Conservation (phyloP, 495 filamentous ascomycete species). For the Penicillium cinerascens region DNA sequence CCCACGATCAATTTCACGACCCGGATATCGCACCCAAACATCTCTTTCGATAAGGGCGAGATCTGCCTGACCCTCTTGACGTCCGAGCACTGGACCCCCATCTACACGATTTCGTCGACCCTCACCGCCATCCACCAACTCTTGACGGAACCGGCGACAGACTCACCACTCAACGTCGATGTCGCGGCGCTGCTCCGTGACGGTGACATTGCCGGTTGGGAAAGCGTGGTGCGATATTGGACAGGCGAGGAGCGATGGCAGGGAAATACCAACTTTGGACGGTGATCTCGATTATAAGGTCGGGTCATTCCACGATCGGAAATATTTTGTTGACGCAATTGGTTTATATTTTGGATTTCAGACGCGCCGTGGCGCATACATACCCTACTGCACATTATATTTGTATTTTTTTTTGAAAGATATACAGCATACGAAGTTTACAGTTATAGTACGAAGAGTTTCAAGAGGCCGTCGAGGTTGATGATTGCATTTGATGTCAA, state of each 20-base stretch:
- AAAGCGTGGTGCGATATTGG: constrained; percentile 80
- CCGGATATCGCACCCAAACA: constrained; percentile 81
- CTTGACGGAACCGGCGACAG: constrained; percentile 69
- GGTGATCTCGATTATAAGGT: constrained; percentile 5
- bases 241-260: constrained; percentile 51
- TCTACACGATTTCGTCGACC: constrained; percentile 74
- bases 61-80: constrained; percentile 87
- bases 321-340: not conserved
- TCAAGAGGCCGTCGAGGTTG: not conserved
- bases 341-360: not conserved
- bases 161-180: constrained; percentile 88
- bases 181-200: constrained; percentile 71
- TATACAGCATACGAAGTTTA: constrained; percentile 1
- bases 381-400: constrained; percentile 21
- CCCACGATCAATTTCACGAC: constrained; percentile 77
- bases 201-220: constrained; percentile 73
- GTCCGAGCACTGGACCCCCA: constrained; percentile 76
- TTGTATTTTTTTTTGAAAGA: constrained; percentile 6
- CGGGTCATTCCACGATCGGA: not conserved
- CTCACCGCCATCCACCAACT: constrained; percentile 76
- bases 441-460: not conserved
- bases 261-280: constrained; percentile 9
- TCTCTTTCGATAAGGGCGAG: constrained; percentile 76
- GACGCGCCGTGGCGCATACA: constrained; percentile 10
- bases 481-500: not conserved